Base-by-base conservation (phyloP, 768 basidiomycete species). In the Gyrodon lividus region DNA sequence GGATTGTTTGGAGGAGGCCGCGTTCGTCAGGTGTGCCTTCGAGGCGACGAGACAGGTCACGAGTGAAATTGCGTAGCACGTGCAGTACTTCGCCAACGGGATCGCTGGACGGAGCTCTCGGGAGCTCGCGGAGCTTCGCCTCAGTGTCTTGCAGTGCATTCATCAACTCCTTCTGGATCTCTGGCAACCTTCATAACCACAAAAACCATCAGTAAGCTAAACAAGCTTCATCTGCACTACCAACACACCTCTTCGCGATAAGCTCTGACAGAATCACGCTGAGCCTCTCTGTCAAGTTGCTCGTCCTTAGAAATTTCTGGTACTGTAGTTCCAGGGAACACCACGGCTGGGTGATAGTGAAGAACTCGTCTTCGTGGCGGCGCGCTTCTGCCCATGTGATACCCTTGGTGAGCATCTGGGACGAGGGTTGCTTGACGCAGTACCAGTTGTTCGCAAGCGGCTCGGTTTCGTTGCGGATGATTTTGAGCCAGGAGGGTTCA, bases 231-330 rank as follows among this genome's bases (percentile, higher is more conserved):
- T 6, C 9, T n/a, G 19, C 30, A 26, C 12, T 4, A 8, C 9
- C 28, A 19, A 64, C 71, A 2, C 47, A 86, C 88, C 82, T 70
- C 55, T 80, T 81, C 0, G 76, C 67, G 31, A 89, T 86, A 3
- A 86, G 65, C 24, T 83, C 80, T 0, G 85, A 85, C 0, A 92
- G 62, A 6, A 87, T 77, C 0, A 65, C 53, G 50, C 87, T 86
- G 33, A 90, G 65, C 6, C 78, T 70, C 20, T 78, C 77, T 0
- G 82, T 79, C 1, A 89, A 70, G 45, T 78, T 81, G 19, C 50
- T 54, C 0, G 87, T 89, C 1, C 84, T 70, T 1, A 89, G 63
- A 45, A 78, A 80, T 12, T 71, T 72, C 49, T 78, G 76, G 51
- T 80, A 79, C 14, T 73, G 65, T 0, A 65, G 16, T 8, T 82